phyloP scores from a whole-genome alignment of 2,329 filamentous ascomycete genomes.

The Arthrinium phaeospermum region DNA sequence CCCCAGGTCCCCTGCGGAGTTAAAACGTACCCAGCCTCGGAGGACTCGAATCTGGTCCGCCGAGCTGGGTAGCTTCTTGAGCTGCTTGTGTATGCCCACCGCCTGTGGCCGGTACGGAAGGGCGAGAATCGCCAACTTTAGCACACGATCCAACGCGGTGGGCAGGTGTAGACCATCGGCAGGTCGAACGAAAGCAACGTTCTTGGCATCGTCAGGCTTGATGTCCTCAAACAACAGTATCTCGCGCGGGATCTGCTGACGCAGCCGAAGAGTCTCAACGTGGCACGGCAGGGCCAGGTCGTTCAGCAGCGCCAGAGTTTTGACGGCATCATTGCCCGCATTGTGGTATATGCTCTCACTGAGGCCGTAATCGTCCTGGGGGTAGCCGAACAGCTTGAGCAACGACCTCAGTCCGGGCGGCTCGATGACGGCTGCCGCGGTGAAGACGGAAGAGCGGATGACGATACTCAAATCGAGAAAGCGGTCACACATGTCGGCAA shows the following conservation, averaged over 20 bases:
- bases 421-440: neutral
- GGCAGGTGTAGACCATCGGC: neutral
- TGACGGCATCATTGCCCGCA: slow-evolving; percentile 6
- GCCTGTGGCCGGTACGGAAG: neutral
- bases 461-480: neutral
- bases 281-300: neutral
- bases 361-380: neutral
- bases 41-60: neutral
- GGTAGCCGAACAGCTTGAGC: slow-evolving; percentile 11
- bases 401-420: neutral
- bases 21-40: slow-evolving; percentile 1
- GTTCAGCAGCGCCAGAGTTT: neutral
- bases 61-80: neutral
- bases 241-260: neutral
- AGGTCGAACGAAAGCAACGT: slow-evolving; percentile 4
- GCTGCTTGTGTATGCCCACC: slow-evolving; percentile 3
- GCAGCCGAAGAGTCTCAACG: neutral
- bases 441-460: neutral
- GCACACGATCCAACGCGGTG: neutral
- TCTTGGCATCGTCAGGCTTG: neutral
- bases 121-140: neutral
- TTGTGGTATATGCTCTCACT: slow-evolving; percentile 12
- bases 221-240: neutral
- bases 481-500: slow-evolving; percentile 11
- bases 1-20: neutral